Evolutionary conservation across 352 stramenopile species (phyloP), one percentile per base, ranked within the genome.

Genomic region (Pythium rishiriense): DNA sequence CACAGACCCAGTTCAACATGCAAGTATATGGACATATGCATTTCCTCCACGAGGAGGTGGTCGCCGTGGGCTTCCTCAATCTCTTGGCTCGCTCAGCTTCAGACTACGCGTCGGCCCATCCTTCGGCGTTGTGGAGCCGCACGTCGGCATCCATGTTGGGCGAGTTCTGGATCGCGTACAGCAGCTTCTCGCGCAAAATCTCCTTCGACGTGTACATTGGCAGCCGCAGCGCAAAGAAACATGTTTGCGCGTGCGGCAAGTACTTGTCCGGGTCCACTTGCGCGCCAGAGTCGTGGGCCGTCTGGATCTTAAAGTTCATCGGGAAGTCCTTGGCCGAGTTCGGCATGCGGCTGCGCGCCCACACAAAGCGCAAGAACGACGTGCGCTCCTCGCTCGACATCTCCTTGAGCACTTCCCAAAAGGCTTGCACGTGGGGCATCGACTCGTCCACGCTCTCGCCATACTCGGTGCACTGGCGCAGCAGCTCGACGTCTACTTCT

Each of bases 201-300:
- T 97, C 88, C 66, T 96, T 90, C 29, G 75, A 93, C 47, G 90
- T 96, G 74, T 99, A 99, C 52, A 87, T 74, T 22, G 98, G 98
- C 26, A 99, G 75, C 0, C 91, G 93, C 52, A 99, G 75, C 17
- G 93, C 96, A 72, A 99, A 99, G 82, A 99, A 99, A 72, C 98
- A 99, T 10, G 98, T 99, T 66, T 98, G 98, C n/a, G 97, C 97
- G 69, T 98, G 97, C 42, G 97, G 97, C 41, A 99, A 74, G 64
- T 98, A 98, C 58, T 90, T 75, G 64, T 98, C 90, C 1, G 88
- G 86, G 11, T 93, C 73, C 19, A 75, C 73, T 35, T 81, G 77
- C 28, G 84, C 75, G n/a, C 87, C 85, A 3, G 85, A 81, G 64
- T 94, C 87, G 64, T 94, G 85, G 7, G 87, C 85, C 19, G 87